Percentiles rank a stretch among this genome's conserved stretches.
Conservation (phyloP, 495 filamentous ascomycete species). For the Aspergillus heteromorphus region DNA sequence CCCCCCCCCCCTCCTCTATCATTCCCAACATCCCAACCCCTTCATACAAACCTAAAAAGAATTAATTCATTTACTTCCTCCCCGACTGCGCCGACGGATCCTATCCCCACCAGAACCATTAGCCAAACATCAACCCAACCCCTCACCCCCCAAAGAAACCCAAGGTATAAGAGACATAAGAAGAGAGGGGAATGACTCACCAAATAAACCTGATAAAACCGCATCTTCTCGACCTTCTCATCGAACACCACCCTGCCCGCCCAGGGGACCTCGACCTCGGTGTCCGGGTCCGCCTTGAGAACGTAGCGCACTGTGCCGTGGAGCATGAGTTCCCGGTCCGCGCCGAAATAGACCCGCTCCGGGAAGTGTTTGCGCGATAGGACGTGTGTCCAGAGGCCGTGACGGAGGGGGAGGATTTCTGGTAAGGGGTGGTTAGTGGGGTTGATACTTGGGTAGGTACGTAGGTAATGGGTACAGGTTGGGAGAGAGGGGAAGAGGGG, state of each 20-base stretch:
- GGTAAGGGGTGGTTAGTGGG: not conserved
- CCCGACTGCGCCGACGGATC: slow-evolving; percentile 37
- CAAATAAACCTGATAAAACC: slow-evolving; percentile 63
- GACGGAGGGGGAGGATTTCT: slow-evolving; percentile 53
- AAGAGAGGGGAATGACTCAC: slow-evolving; percentile 33
- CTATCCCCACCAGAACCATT: slow-evolving; percentile 13
- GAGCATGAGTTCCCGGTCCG: slow-evolving; percentile 54
- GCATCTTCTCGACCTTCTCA: slow-evolving; percentile 48
- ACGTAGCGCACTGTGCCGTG: slow-evolving; percentile 53
- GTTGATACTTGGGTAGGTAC: not conserved
- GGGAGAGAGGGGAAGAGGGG: not conserved
- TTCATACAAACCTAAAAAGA: not conserved
- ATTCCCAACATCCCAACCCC: not conserved
- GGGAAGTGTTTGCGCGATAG: slow-evolving; percentile 45
- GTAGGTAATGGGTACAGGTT: not conserved
- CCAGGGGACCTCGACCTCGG: slow-evolving; percentile 44
- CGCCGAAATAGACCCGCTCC: slow-evolving; percentile 48
- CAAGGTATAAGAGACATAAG: slow-evolving; percentile 10
- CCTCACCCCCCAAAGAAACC: slow-evolving; percentile 12
- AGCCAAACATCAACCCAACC: not conserved
- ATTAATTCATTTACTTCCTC: slow-evolving; percentile 24
- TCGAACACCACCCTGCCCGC: slow-evolving; percentile 50
- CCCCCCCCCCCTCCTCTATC: not conserved
- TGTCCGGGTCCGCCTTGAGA: slow-evolving; percentile 43
- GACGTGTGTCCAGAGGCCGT: slow-evolving; percentile 54